Percentiles rank a stretch among this genome's conserved stretches.
phyloP scores from a whole-genome alignment of 2,329 filamentous ascomycete genomes.

The Trichophyton rubrum region DNA sequence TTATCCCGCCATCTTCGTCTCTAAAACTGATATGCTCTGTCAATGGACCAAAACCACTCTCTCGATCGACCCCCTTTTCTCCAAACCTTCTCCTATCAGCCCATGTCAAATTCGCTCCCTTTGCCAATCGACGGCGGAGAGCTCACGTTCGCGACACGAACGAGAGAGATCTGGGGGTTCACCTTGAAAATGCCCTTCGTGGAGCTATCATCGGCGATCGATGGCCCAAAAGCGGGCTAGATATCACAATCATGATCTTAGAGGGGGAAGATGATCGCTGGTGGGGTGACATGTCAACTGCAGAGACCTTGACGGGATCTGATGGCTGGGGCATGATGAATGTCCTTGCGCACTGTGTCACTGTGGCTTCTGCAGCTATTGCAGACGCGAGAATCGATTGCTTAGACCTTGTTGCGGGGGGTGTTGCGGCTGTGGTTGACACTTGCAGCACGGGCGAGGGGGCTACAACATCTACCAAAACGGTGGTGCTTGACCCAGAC shows the following conservation, averaged over 20 bases:
- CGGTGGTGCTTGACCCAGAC: constrained; percentile 61
- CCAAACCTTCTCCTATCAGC: constrained; percentile 84
- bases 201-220: constrained; percentile 84
- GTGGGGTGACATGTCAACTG: constrained; percentile 43
- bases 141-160: constrained; percentile 76
- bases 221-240: constrained; percentile 98
- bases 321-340: constrained; percentile 83
- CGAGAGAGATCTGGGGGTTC: constrained; percentile 80
- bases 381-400: constrained; percentile 94
- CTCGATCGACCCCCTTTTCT: constrained; percentile 79
- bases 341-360: constrained; percentile 81
- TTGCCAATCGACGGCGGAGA: constrained; percentile 68
- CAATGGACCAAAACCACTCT: constrained; percentile 82
- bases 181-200: constrained; percentile 79
- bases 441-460: constrained; percentile 12
- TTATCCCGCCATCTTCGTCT: constrained; percentile 48
- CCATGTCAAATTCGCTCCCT: constrained; percentile 92
- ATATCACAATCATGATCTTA: constrained; percentile 82
- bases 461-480: constrained; percentile 19
- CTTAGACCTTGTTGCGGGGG: constrained; percentile 77
- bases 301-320: constrained; percentile 36
- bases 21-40: constrained; percentile 89
- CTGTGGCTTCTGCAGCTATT: constrained; percentile 81
- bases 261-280: constrained; percentile 78
- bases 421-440: constrained; percentile 66